Conservation (phyloP, 106 monocot genomes). For the Narthecium ossifragum region DNA sequence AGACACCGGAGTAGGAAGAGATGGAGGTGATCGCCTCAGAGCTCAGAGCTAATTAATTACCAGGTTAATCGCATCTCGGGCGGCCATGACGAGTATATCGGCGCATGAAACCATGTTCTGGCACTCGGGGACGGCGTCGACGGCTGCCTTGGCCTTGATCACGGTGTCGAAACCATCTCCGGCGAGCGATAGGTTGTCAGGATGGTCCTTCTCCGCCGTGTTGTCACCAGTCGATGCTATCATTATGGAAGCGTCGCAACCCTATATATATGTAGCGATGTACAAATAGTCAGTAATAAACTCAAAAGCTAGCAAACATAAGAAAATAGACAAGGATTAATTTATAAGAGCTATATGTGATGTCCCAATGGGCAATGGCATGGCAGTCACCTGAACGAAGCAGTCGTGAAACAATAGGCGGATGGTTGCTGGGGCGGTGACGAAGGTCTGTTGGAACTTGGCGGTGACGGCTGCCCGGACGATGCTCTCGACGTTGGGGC, state of each 20-base stretch:
- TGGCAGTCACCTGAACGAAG: conserved; percentile 48
- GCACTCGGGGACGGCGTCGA: conserved; percentile 75
- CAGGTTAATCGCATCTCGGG: conserved; percentile 70
- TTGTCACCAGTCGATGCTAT: conserved; percentile 48
- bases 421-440: conserved; percentile 63
- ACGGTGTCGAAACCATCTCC: conserved; percentile 94
- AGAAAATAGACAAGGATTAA: neutral
- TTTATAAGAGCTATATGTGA: neutral
- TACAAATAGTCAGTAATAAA: neutral
- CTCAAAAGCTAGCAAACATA: neutral
- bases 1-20: neutral
- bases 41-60: conserved; percentile 13
- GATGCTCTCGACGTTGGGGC: conserved; percentile 78
- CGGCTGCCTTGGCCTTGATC: conserved; percentile 84
- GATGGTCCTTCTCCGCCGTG: conserved; percentile 82
- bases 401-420: conserved; percentile 96
- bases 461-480: conserved; percentile 41
- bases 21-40: neutral
- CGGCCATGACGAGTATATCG: conserved; percentile 81
- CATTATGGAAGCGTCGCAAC: conserved; percentile 84
- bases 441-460: conserved; percentile 67
- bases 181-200: conserved; percentile 75
- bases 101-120: conserved; percentile 88
- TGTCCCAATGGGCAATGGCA: too few species aligned
- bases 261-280: too few species aligned